Evolutionary conservation across 805 yeast species (phyloP).

Genomic region (Ogataea salicorniae): DNA sequence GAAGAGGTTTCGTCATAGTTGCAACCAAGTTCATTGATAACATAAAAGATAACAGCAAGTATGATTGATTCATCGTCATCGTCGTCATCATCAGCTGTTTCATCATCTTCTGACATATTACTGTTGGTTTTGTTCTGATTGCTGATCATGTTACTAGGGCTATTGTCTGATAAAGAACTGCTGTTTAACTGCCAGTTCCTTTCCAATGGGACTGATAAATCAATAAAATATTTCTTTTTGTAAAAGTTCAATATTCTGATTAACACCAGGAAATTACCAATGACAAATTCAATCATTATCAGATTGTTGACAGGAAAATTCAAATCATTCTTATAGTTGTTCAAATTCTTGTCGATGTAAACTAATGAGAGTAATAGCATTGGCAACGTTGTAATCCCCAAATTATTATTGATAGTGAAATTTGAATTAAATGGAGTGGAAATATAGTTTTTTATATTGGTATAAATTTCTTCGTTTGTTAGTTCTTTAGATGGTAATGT

Average conservation of each 20-base stretch:
- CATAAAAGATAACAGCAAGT: slow-evolving; percentile 24
- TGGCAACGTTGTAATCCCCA: slow-evolving; percentile 49
- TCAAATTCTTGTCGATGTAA: slow-evolving; percentile 23
- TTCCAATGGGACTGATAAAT: slow-evolving; percentile 17
- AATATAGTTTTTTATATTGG: slow-evolving; percentile 18
- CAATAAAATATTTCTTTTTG: slow-evolving; percentile 22
- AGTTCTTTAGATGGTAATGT: slow-evolving; percentile 2
- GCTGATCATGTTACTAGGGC: slow-evolving; percentile 1
- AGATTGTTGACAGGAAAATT: slow-evolving; percentile 31
- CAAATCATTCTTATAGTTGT: slow-evolving; percentile 26
- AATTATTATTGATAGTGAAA: slow-evolving; percentile 41
- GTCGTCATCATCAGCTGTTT: slow-evolving; percentile 10
- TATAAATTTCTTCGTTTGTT: slow-evolving; percentile 17
- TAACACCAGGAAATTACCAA: slow-evolving; percentile 43
- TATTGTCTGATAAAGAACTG: background rate
- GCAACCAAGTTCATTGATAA: slow-evolving; percentile 25
- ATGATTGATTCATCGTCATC: slow-evolving; percentile 27
- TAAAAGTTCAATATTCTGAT: slow-evolving; percentile 37
- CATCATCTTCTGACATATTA: slow-evolving; percentile 15
- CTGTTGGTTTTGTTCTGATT: background rate
- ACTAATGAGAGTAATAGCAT: slow-evolving; percentile 34
- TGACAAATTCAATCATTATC: slow-evolving; percentile 32
- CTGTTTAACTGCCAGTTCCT: slow-evolving; percentile 17
- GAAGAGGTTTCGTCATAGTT: slow-evolving; percentile 6
- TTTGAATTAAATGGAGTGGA: slow-evolving; percentile 20